A percentile compares a stretch with the other conserved stretches of the same genome.
phyloP scores from a whole-genome alignment of 352 stramenopile species.

The Blastocystis sp. region DNA sequence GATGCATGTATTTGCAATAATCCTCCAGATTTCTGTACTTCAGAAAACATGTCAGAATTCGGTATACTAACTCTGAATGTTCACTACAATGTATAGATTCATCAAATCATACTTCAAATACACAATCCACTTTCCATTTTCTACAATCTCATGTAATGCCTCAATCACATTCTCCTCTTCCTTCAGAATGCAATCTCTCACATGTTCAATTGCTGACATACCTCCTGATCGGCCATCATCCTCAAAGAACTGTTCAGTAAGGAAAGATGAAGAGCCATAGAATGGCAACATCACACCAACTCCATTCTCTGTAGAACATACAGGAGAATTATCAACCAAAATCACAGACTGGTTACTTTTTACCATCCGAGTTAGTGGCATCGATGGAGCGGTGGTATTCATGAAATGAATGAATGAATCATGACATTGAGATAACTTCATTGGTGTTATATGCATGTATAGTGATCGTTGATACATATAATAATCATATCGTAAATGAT shows the following conservation, averaged over 20 bases:
- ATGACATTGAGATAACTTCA: neutral
- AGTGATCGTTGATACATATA: neutral
- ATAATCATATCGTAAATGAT: neutral
- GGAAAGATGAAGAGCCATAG: conserved; percentile 38
- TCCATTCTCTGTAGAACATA: neutral
- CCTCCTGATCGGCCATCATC: no score
- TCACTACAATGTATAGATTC: neutral
- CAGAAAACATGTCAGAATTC: neutral
- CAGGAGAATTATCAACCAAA: neutral
- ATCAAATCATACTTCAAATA: neutral
- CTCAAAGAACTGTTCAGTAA: neutral
- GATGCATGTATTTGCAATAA: no score
- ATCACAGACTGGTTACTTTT: neutral
- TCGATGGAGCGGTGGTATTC: neutral
- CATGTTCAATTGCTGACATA: no score
- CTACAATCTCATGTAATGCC: neutral
- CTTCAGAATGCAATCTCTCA: no score
- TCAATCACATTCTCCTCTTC: neutral
- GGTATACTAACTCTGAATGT: neutral
- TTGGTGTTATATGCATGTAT: neutral
- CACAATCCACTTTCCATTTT: neutral
- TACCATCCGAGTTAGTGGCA: neutral
- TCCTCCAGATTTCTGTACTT: no score
- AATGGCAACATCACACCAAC: conserved; percentile 33
- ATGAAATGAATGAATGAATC: neutral